A percentile compares a stretch with the other conserved stretches of the same genome.
Evolutionary conservation across 1,284 basidiomycete genomes (phyloP).

Genomic region (Ganoderma meredithae): DNA sequence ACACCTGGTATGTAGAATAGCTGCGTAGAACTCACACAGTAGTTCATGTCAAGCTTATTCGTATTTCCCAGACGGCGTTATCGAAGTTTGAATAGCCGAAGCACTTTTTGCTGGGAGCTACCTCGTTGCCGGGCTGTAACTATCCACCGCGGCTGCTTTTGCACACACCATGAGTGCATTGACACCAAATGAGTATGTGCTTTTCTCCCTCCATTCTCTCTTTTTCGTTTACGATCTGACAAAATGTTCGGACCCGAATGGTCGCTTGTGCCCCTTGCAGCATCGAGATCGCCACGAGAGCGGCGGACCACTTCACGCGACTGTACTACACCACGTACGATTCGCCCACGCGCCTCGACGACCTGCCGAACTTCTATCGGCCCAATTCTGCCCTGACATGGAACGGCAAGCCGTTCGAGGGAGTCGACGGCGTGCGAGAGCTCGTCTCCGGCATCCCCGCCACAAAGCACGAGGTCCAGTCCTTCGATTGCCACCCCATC

Average conservation of each 20-base stretch:
- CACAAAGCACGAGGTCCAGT: constrained; percentile 83
- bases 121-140: not conserved
- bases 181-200: constrained; percentile 35
- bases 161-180: constrained; percentile 25
- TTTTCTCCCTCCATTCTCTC: constrained; percentile 23
- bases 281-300: constrained; percentile 82
- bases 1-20: not conserved
- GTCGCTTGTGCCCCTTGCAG: constrained; percentile 46
- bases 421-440: constrained; percentile 68
- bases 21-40: not conserved
- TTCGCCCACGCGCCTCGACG: constrained; percentile 69
- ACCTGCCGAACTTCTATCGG: constrained; percentile 82
- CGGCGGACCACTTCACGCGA: constrained; percentile 80
- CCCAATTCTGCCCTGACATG: constrained; percentile 77
- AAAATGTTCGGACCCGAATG: constrained; percentile 8
- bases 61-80: not conserved
- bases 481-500: constrained; percentile 88
- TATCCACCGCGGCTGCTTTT: not conserved
- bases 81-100: constrained; percentile 2
- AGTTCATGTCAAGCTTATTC: not conserved
- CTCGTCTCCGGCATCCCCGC: constrained; percentile 74
- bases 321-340: constrained; percentile 84
- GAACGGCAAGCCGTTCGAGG: constrained; percentile 86
- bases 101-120: not conserved
- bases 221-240: not conserved